These are phyloP conservation scores for Mitragyna speciosa DNA, from an alignment of 257 asterid species.

Conservation along the genomic window DNA sequence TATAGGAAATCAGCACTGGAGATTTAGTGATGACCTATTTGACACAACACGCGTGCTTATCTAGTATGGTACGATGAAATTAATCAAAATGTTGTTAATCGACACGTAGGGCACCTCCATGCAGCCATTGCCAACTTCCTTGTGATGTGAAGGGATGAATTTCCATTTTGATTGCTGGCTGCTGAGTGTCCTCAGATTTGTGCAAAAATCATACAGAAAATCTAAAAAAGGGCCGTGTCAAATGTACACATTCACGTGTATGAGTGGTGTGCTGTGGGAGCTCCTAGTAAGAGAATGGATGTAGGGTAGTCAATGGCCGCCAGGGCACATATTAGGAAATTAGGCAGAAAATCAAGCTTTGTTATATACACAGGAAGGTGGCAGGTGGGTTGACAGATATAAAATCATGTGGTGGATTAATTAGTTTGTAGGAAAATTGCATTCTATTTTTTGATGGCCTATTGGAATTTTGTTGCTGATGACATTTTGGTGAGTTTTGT, in stretches of 20 bases:
- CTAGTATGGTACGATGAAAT: conserved; percentile 33
- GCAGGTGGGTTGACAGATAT: not conserved
- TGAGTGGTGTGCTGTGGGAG: conserved; percentile 17
- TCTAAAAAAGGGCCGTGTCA: conserved; percentile 36
- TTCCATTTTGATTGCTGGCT: not conserved
- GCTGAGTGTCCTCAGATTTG: not conserved
- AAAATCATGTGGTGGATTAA: conserved; percentile 16
- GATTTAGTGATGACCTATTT: conserved; percentile 13
- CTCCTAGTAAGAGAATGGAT: conserved; percentile 13
- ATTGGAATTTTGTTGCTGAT: not conserved
- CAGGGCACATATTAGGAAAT: not conserved
- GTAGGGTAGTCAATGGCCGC: not conserved
- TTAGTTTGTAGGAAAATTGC: not conserved
- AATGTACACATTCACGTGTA: conserved; percentile 71
- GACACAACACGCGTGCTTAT: conserved; percentile 50
- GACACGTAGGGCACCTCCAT: conserved; percentile 46
- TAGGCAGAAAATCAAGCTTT: not conserved
- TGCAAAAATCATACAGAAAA: conserved; percentile 1
- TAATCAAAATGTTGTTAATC: conserved; percentile 26
- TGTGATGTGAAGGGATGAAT: not conserved
- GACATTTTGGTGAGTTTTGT: not conserved
- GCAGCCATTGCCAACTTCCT: conserved; percentile 20
- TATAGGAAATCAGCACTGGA: conserved; percentile 25
- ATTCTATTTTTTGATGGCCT: not conserved
- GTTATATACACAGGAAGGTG: conserved; percentile 8